A percentile compares a stretch with the other conserved stretches of the same genome.
These are phyloP conservation scores for Mycena crocata DNA, from an alignment of 768 basidiomycete species.

Conservation along the genomic window DNA sequence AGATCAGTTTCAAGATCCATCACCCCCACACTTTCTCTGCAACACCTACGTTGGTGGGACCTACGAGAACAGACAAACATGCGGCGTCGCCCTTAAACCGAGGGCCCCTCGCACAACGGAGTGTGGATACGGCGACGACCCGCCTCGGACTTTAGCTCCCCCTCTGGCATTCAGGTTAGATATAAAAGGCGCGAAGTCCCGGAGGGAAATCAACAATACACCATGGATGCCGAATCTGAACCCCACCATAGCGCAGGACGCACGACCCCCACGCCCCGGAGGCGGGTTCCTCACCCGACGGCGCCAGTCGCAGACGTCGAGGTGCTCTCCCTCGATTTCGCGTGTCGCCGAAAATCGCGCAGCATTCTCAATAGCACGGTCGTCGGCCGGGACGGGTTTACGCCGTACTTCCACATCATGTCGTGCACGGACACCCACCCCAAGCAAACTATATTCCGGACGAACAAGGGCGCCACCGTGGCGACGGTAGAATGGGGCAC, in stretches of 20 bases:
- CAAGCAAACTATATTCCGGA: constrained; percentile 13
- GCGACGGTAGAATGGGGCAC: constrained; percentile 12
- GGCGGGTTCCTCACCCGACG: background rate
- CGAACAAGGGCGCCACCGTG: constrained; percentile 24
- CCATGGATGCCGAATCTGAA: background rate
- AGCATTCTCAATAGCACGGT: constrained; percentile 24
- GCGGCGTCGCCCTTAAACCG: background rate
- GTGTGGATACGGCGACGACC: background rate
- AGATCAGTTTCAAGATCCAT: constrained; percentile 14
- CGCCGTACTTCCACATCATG: constrained; percentile 29
- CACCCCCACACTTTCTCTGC: background rate
- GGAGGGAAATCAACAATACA: background rate
- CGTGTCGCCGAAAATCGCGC: constrained; percentile 1
- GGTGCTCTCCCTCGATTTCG: constrained; percentile 5
- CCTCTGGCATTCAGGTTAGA: background rate
- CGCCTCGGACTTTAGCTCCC: background rate
- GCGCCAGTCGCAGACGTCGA: background rate
- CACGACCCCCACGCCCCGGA: constrained; percentile 12
- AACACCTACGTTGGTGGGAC: constrained; percentile 3
- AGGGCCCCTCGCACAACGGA: background rate
- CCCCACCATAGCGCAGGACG: background rate
- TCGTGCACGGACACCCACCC: background rate
- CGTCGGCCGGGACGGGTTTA: constrained; percentile 21
- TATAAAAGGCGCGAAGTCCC: constrained; percentile 1
- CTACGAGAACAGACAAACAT: constrained; percentile 9